Evolutionary conservation across 805 yeast species (phyloP), one percentile per base, ranked within the genome.

Genomic region (Metschnikowia baotianmanensis): DNA sequence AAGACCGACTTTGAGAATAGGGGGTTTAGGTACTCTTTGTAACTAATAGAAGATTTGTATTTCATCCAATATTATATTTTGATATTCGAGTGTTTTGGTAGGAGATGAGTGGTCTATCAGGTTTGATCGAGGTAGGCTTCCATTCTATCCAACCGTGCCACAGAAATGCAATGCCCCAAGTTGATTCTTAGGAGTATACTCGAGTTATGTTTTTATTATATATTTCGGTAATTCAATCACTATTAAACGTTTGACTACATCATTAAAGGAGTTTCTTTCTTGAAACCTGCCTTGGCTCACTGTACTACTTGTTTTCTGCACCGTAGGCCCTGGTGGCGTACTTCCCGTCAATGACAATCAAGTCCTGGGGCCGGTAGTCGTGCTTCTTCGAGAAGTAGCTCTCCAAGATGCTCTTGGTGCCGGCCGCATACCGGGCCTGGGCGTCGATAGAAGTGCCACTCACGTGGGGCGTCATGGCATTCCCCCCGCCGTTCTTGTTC

Each of bases 391-490:
- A 55, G 63, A 85, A 77, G 68, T 77, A 84, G 23, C 80, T 72
- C 42, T 73, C 70, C 61, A 85, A 73, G 54, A 85, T 83, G 50
- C 68, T 68, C 68, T 80, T 76, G 27, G 80, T 80, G 37, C 95
- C 95, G 19, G 63, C 64, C 13, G 91, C 78, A 54, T 85, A 85
- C 56, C 93, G 73, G 29, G 70, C 68, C 67, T 85, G 93, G 26
- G 95, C 91, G 61, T 85, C 91, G 51, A 85, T 67, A 31, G 87
- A 80, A 19, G 91, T 80, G 47, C 95, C 93, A 39, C 86, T 79
- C 52, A 80, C 77, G 58, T 84, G 93, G 16, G 90, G 89, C 37
- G 88, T 82, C 91, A 85, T 83, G 39, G 90, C 91, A 54, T 86
- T 85, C 50, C 91, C 91, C 26, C 78, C 85, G 12, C 53, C 53